phyloP scores from a whole-genome alignment of 2,329 filamentous ascomycete genomes.

The Aotearoamyces nothofagi region DNA sequence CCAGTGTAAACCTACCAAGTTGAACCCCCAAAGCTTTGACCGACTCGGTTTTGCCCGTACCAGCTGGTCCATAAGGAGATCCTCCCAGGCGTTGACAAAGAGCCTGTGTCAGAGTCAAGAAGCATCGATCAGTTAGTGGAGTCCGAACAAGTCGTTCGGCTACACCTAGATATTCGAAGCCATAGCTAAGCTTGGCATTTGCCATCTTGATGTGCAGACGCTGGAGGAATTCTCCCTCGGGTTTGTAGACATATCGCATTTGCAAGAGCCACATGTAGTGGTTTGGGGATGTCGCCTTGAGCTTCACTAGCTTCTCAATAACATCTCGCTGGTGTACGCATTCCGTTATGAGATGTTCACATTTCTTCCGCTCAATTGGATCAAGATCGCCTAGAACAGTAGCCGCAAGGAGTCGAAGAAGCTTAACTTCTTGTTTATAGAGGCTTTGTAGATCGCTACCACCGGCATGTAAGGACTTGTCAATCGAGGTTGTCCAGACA shows the following conservation, averaged over 20 bases:
- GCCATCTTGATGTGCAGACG: slow-evolving; percentile 91
- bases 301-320: slow-evolving; percentile 70
- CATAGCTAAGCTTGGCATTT: slow-evolving; percentile 87
- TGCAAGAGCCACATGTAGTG: slow-evolving; percentile 91
- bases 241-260: slow-evolving; percentile 87
- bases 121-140: slow-evolving; percentile 93
- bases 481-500: slow-evolving; percentile 82
- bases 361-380: slow-evolving; percentile 82
- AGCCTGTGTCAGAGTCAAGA: slow-evolving; percentile 92
- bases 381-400: slow-evolving; percentile 85
- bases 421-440: slow-evolving; percentile 69
- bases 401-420: slow-evolving; percentile 72
- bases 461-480: slow-evolving; percentile 57
- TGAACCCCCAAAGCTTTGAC: slow-evolving; percentile 96
- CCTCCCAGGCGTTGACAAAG: slow-evolving; percentile 90
- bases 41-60: slow-evolving; percentile 97
- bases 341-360: slow-evolving; percentile 96
- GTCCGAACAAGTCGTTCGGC: slow-evolving; percentile 92
- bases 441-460: slow-evolving; percentile 55
- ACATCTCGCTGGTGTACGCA: slow-evolving; percentile 95
- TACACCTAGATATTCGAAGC: slow-evolving; percentile 95
- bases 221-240: slow-evolving; percentile 67
- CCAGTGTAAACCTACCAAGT: slow-evolving; percentile 90
- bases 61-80: slow-evolving; percentile 91
- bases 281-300: slow-evolving; percentile 57